Evolutionary conservation across 108 stramenopile species (phyloP), one percentile per base, ranked within the genome.

Genomic region (Skeletonema marinoi): DNA sequence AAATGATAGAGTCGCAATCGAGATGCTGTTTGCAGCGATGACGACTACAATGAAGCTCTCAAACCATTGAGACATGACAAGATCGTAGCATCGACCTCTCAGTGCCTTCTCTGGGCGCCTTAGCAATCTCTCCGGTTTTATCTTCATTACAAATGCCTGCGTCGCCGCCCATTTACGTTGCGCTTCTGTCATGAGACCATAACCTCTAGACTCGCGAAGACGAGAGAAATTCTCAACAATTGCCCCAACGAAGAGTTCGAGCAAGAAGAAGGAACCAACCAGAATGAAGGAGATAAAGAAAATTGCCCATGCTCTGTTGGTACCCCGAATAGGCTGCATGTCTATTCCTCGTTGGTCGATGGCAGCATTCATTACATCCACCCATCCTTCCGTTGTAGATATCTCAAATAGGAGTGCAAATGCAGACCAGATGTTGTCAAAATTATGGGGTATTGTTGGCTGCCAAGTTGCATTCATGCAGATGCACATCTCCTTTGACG

Each of bases 181-280:
- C 60, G 73, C 75, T 42, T 82, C 78, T 12, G 88, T 89, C 84
- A 88, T 83, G 6, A 86, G 38, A n/a, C 66, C 78, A 16, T 62
- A 46, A 13, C 74, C 78, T 44, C 73, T 82, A 11, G 50, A 50
- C 17, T 77, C 82, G 21, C 77, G 87, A 63, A 90, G 65, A 62
- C 70, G 75, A 38, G 86, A 74, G 83, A 91, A 93, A 68, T 87
- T 84, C 65, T 91, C 86, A 62, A 91, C 84, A 65, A 90, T 85
- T 11, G 90, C 87, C 8, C 90, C 92, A 12, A 92, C 89, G 78
- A 93, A 91, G 12, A 91, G 81, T 74, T 93, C 88, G 58, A 90
- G 76, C 39, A 90, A 77, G 62, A 93, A 87, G 78, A 90, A 91
- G 31, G 86, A 68, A 19, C 89, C 88, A 19, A 93, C 60, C 12